phyloP scores from a whole-genome alignment of 108 stramenopile genomes.

The Nitzschia sp. region DNA sequence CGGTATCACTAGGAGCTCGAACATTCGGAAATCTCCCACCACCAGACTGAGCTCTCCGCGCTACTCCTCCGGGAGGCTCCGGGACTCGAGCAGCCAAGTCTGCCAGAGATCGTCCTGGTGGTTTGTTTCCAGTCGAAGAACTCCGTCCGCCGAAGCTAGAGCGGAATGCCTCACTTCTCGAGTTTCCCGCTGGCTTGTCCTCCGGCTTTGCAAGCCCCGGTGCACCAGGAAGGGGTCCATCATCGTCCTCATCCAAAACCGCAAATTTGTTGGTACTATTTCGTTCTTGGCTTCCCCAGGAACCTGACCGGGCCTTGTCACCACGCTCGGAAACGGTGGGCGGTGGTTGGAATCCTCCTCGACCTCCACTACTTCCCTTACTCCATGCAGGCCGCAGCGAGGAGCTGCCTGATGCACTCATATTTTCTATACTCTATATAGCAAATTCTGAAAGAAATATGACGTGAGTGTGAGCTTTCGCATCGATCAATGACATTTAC shows the following conservation, averaged over 20 bases:
- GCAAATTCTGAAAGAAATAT: background rate
- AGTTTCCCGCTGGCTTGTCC: constrained; percentile 20
- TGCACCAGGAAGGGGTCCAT: constrained; percentile 11
- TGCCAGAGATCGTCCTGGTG: constrained; percentile 53
- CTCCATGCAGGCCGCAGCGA: constrained; percentile 58
- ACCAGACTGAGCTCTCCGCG: background rate
- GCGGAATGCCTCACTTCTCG: constrained; percentile 44
- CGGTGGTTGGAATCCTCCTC: constrained; percentile 81
- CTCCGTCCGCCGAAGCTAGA: constrained; percentile 27
- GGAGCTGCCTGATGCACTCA: constrained; percentile 35
- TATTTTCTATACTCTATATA: constrained; percentile 2
- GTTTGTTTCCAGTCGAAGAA: constrained; percentile 25
- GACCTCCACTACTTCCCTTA: constrained; percentile 34
- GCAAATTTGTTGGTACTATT: constrained; percentile 49
- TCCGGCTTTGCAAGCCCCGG: constrained; percentile 18
- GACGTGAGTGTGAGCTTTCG: background rate
- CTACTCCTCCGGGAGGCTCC: constrained; percentile 10
- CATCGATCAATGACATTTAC: no score
- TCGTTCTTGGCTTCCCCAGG: constrained; percentile 32
- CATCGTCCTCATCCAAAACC: constrained; percentile 53
- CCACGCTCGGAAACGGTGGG: constrained; percentile 55
- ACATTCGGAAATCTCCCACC: constrained; percentile 32
- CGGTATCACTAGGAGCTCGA: constrained; percentile 10
- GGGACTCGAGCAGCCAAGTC: constrained; percentile 57
- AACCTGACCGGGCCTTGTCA: constrained; percentile 29